Evolutionary conservation across 2,329 filamentous ascomycete genomes (phyloP), one percentile per base, ranked within the genome.

Genomic region (Fulvia fulva): DNA sequence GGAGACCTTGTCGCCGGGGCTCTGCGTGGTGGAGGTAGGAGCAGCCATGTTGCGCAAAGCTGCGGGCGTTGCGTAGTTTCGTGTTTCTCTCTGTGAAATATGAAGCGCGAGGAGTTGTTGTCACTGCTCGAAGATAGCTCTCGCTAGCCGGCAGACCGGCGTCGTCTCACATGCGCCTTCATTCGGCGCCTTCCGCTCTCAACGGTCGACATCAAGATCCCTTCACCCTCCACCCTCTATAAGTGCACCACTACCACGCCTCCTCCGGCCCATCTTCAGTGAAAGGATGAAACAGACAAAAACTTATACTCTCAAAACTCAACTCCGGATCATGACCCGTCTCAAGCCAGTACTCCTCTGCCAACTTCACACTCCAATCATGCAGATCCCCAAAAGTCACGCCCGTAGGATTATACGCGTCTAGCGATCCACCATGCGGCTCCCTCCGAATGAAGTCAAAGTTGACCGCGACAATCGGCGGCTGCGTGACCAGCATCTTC

Each of bases 361-460:
- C 50, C 41, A 60, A 30, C 43, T 32, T 53, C 53, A 46, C 41
- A n/a, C 26, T 53, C 49, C 49, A 37, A 28, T 60, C 53, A 2
- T 56, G 54, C 50, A 60, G 16, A 53, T 56, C 49, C 25, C 57
- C 57, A 53, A 60, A 53, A 37, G 47, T 60, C 19, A 60, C 46
- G 4, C 57, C 57, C 2, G 19, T 22, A 12, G 57, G 57, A 45
- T 56, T 56, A 16, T 30, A 56, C 7, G 53, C 30, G 21, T 50
- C 46, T 4, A 60, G 14, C 2, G 30, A 28, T 4, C 53, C 50
- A 9, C 57, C 49, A 9, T 44, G 21, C n/a, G 53, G 53, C 43
- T 53, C 53, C 9, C 49, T 23, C 19, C 44, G n/a, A 21, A 53
- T 50, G 53, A 56, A 56, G 14, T 53, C 50, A 19, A 56, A 56